A percentile compares a stretch with the other conserved stretches of the same genome.
phyloP scores from a whole-genome alignment of 345 rosid species.

The Arabidopsis suecica region DNA sequence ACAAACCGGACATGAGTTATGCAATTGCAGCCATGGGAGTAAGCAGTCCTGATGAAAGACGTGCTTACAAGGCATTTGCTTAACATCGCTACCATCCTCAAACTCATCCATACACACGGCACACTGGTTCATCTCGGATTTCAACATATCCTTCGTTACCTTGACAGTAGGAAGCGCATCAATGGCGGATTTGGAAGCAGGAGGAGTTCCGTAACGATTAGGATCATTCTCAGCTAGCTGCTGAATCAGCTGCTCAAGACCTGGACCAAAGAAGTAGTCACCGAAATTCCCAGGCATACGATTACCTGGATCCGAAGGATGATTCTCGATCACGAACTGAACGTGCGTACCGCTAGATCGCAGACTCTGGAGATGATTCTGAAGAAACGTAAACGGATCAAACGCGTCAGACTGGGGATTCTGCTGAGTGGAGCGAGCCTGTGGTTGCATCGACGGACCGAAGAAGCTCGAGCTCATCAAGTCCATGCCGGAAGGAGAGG shows the following conservation, averaged over 20 bases:
- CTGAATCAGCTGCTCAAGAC: constrained; percentile 79
- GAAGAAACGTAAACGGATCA: constrained; percentile 61
- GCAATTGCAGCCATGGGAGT: constrained; percentile 75
- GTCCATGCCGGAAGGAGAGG: constrained; percentile 37
- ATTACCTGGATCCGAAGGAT: constrained; percentile 47
- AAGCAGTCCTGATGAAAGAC: constrained; percentile 69
- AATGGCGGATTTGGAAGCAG: constrained; percentile 70
- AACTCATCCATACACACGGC: constrained; percentile 79
- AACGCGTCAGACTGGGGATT: constrained; percentile 41
- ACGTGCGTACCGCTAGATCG: constrained; percentile 65
- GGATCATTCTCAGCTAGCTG: constrained; percentile 84
- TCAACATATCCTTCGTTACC: constrained; percentile 51
- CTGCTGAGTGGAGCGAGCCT: constrained; percentile 10
- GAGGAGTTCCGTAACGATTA: constrained; percentile 76
- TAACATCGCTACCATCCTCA: constrained; percentile 57
- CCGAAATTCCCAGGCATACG: constrained; percentile 51
- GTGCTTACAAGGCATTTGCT: constrained; percentile 78
- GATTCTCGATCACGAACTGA: constrained; percentile 69
- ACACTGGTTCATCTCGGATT: constrained; percentile 65
- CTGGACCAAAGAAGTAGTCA: constrained; percentile 78
- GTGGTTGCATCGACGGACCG: constrained; percentile 35
- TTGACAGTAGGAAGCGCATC: constrained; percentile 58
- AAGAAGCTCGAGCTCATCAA: constrained; percentile 28
- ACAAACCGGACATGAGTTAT: constrained; percentile 81
- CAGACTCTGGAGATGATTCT: constrained; percentile 59